These are phyloP conservation scores for Rhypophila decipiens DNA, from an alignment of 495 filamentous ascomycete species.

Conservation along the genomic window DNA sequence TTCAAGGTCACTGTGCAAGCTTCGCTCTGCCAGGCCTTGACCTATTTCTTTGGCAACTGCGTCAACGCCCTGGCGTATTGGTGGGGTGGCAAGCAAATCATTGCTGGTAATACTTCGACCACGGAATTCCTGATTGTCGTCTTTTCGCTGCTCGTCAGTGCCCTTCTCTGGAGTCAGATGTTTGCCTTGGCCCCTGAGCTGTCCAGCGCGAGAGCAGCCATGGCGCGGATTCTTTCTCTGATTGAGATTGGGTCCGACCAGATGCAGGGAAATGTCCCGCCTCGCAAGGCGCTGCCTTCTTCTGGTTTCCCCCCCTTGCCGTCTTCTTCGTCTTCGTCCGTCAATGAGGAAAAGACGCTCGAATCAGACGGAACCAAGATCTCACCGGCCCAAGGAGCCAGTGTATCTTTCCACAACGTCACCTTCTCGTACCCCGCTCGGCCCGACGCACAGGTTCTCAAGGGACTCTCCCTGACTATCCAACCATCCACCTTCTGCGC, in stretches of 20 bases:
- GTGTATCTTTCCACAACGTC: constrained; percentile 49
- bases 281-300: no score
- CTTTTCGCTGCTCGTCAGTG: constrained; percentile 29
- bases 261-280: not conserved
- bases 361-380: constrained; percentile 62
- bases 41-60: constrained; percentile 69
- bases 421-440: constrained; percentile 53
- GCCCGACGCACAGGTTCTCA: constrained; percentile 46
- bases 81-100: constrained; percentile 70
- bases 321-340: no score
- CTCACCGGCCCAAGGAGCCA: constrained; percentile 28
- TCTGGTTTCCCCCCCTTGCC: no score
- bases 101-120: constrained; percentile 54
- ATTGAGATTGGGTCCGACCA: constrained; percentile 8
- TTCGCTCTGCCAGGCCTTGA: constrained; percentile 57
- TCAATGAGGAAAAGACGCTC: not conserved
- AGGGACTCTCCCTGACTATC: constrained; percentile 47
- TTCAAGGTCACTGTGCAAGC: constrained; percentile 7
- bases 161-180: constrained; percentile 24
- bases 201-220: constrained; percentile 16
- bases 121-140: constrained; percentile 80
- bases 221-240: constrained; percentile 11
- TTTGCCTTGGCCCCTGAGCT: constrained; percentile 25
- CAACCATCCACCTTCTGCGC: constrained; percentile 58
- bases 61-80: constrained; percentile 70